Conservation (phyloP, 2,329 filamentous ascomycete genomes). For the Fusarium algeriense region DNA sequence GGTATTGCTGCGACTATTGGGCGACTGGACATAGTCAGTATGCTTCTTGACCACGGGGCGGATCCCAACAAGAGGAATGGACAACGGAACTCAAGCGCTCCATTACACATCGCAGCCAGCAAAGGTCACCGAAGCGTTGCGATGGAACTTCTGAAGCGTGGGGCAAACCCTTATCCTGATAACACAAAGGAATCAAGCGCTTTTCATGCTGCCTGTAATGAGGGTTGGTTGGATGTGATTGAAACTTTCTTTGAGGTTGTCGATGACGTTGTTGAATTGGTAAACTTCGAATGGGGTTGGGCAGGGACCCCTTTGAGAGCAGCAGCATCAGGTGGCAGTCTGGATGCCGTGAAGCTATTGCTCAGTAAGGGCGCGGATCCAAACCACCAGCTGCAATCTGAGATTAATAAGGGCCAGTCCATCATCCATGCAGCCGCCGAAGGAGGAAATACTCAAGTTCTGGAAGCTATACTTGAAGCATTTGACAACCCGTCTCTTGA, state of each 20-base stretch:
- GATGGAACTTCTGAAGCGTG: slow-evolving; percentile 35
- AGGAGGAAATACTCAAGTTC: slow-evolving; percentile 25
- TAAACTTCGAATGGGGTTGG: slow-evolving; percentile 38
- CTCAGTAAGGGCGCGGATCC: slow-evolving; percentile 27
- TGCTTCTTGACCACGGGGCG: slow-evolving; percentile 38
- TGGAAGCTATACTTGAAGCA: slow-evolving; percentile 19
- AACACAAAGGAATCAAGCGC: slow-evolving; percentile 13
- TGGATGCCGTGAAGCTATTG: slow-evolving; percentile 21
- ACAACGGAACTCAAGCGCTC: slow-evolving; percentile 12
- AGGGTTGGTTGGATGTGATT: slow-evolving; percentile 21
- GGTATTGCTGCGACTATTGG: slow-evolving; percentile 22
- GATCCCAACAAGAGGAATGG: slow-evolving; percentile 32
- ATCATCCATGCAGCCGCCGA: slow-evolving; percentile 32
- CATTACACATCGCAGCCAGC: slow-evolving; percentile 21
- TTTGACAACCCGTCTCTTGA: slow-evolving; percentile 18
- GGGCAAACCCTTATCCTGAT: slow-evolving; percentile 20
- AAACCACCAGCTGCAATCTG: slow-evolving; percentile 25
- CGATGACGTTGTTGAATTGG: slow-evolving; percentile 14
- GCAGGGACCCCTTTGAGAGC: slow-evolving; percentile 24
- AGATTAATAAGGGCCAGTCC: slow-evolving; percentile 18
- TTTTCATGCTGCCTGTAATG: slow-evolving; percentile 27
- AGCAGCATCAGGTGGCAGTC: slow-evolving; percentile 18
- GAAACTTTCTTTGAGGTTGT: slow-evolving; percentile 25
- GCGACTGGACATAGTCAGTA: slow-evolving; percentile 26
- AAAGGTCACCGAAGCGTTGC: slow-evolving; percentile 4